Conservation (phyloP, 352 stramenopile genomes). For the Saprolegnia diclina region DNA sequence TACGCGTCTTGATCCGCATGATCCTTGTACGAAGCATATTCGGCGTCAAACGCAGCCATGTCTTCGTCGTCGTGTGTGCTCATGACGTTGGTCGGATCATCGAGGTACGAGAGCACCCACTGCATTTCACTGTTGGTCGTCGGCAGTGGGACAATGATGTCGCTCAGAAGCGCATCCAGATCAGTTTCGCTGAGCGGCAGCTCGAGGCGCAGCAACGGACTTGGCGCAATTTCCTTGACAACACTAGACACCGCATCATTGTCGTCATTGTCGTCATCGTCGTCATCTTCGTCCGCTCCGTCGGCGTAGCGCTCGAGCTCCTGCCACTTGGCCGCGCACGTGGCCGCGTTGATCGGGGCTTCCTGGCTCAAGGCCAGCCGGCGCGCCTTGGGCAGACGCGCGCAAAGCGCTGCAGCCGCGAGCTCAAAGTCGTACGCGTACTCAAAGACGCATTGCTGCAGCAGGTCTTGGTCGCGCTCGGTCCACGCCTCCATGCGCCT, state of each 20-base stretch:
- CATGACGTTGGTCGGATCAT: slow-evolving; percentile 14
- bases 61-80: not conserved
- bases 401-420: slow-evolving; percentile 32
- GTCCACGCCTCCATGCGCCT: slow-evolving; percentile 52
- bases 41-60: not conserved
- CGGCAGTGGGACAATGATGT: not conserved
- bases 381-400: slow-evolving; percentile 12
- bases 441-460: slow-evolving; percentile 76
- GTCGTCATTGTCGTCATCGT: not conserved
- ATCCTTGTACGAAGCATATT: not conserved
- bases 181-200: slow-evolving; percentile 11
- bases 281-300: not conserved
- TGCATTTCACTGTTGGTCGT: slow-evolving; percentile 9
- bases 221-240: not conserved
- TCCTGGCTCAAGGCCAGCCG: not conserved
- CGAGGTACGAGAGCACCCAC: slow-evolving; percentile 18
- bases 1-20: not conserved
- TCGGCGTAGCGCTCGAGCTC: not conserved
- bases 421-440: slow-evolving; percentile 60
- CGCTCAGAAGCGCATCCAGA: slow-evolving; percentile 1
- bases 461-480: slow-evolving; percentile 45
- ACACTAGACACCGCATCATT: not conserved
- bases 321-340: not conserved
- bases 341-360: not conserved
- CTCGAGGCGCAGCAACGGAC: not conserved